Conservation (phyloP, 345 rosid genomes). For the Pugionium dolabratum region DNA sequence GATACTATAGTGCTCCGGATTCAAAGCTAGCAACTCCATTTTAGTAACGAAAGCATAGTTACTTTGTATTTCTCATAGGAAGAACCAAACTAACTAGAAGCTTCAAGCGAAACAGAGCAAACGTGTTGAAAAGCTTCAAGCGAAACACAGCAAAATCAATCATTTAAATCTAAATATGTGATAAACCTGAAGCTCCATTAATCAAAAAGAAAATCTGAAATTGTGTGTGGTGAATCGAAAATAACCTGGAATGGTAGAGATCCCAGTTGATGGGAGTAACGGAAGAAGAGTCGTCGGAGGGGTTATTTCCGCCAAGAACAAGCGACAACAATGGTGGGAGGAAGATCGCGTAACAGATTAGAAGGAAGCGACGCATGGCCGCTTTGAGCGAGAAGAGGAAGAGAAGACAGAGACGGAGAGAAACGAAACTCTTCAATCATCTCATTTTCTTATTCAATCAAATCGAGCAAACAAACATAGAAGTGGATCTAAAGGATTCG, state of each 20-base stretch:
- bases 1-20: too few relatives aligned
- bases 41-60: too few relatives aligned
- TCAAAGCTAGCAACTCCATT: too few relatives aligned
- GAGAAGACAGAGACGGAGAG: slow-evolving; percentile 14
- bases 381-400: slow-evolving; percentile 26
- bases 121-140: too few relatives aligned
- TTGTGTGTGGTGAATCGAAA: background rate
- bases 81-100: too few relatives aligned
- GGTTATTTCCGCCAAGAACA: slow-evolving; percentile 34
- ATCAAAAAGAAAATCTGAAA: background rate
- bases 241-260: slow-evolving; percentile 76
- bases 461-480: too few relatives aligned
- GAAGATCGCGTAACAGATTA: slow-evolving; percentile 23
- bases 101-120: too few relatives aligned
- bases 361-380: slow-evolving; percentile 34
- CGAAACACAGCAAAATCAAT: too few relatives aligned
- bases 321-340: slow-evolving; percentile 18
- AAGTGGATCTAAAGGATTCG: too few relatives aligned
- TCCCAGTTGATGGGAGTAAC: slow-evolving; percentile 69
- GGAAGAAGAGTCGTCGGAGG: slow-evolving; percentile 39
- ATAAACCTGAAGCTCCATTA: background rate
- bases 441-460: too few relatives aligned
- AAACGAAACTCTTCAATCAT: background rate
- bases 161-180: background rate
- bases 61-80: too few relatives aligned